phyloP scores from a whole-genome alignment of 2,329 filamentous ascomycete species.

The Aspergillus terreus region DNA sequence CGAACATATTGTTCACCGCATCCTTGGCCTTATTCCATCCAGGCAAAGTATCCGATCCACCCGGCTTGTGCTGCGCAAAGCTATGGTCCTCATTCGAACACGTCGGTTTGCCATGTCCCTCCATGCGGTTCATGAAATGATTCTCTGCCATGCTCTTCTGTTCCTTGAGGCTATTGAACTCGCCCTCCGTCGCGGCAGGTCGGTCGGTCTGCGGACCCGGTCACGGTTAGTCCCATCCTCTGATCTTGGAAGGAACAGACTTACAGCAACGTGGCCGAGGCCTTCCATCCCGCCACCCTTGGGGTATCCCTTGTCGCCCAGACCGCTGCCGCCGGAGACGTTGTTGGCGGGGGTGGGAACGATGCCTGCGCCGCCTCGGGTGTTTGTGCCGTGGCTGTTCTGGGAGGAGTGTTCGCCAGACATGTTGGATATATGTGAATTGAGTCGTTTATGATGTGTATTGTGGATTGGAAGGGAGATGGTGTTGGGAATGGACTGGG shows the following conservation, averaged over 20 bases:
- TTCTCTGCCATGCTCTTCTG: conserved; percentile 25
- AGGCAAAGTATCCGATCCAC: conserved; percentile 24
- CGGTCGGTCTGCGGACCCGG: conserved; percentile 14
- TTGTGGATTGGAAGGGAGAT: not conserved
- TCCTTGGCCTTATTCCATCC: conserved; percentile 28
- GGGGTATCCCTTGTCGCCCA: conserved; percentile 19
- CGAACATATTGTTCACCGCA: conserved; percentile 8
- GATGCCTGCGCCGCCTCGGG: conserved; percentile 22
- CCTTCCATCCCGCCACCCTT: conserved; percentile 21
- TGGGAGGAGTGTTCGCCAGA: not conserved
- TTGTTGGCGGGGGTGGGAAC: conserved; percentile 30
- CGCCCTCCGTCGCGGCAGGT: conserved; percentile 22
- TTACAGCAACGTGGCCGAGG: conserved; percentile 23
- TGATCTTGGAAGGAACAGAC: not conserved
- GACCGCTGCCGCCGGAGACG: conserved; percentile 16
- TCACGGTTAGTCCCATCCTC: not conserved
- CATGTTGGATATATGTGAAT: not conserved
- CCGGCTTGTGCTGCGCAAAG: conserved; percentile 27
- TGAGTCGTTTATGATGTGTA: not conserved
- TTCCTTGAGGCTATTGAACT: conserved; percentile 24
- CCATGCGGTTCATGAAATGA: conserved; percentile 15
- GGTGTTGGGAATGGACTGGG: not conserved
- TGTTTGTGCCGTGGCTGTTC: conserved; percentile 15
- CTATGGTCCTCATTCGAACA: conserved; percentile 29
- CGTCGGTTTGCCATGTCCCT: conserved; percentile 14